Conservation (phyloP, 257 asterid species). For the Solanum clarkiae region DNA sequence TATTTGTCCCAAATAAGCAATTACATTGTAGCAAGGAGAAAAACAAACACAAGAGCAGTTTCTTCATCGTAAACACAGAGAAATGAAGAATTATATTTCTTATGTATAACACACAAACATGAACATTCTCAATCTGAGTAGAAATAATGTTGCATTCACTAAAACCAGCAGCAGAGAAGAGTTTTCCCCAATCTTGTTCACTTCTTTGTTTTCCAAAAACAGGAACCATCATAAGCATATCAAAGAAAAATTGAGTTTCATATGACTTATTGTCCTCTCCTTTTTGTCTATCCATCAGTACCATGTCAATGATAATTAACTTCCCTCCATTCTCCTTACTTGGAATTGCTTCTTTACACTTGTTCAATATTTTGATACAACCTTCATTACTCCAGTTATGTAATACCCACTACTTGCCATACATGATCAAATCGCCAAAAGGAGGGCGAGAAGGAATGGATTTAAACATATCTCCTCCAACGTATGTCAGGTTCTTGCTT, state of each 20-base stretch:
- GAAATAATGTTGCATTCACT: neutral
- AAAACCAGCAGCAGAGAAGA: no score
- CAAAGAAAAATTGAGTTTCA: neutral
- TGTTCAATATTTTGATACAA: neutral
- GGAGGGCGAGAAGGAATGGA: no score
- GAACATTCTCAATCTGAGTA: neutral
- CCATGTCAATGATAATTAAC: neutral
- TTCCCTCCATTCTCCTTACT: slow-evolving; percentile 5
- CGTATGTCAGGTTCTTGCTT: no score
- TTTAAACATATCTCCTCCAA: no score
- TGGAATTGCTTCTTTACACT: slow-evolving; percentile 9
- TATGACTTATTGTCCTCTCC: neutral
- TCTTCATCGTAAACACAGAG: no score
- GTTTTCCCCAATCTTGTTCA: neutral
- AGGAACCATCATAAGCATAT: neutral
- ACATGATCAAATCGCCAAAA: no score
- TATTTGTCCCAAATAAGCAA: no score
- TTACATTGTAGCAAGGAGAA: no score
- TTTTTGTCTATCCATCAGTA: no score
- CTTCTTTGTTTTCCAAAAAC: neutral
- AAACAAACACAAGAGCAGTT: no score
- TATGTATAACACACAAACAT: no score
- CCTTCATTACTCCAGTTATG: neutral
- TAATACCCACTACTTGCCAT: neutral
- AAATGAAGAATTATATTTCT: no score